Base-by-base conservation (phyloP, 1,139 yeast species). In the Geotrichum cucujoidarum region DNA sequence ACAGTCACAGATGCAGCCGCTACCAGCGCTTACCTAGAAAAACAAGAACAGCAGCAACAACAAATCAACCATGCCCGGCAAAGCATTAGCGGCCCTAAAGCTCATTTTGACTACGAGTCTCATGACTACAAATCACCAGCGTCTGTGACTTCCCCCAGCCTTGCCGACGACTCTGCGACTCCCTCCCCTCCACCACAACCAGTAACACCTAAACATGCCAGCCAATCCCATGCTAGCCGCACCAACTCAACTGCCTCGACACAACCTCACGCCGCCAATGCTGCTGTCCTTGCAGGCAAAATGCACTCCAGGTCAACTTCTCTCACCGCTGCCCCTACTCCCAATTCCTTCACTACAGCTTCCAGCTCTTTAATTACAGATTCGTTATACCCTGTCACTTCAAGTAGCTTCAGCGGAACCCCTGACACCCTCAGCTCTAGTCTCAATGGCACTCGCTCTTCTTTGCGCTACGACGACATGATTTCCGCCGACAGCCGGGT, bases 141-240 rank as follows among this genome's bases (percentile, higher is more conserved):
- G 3, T 45, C 49, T 16, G 36, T 40, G 24, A 46, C 49, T 2
- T 46, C 49, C 2, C 49, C 49, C n/a, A 41, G 45, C 22, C 31
- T 46, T 7, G 48, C 48, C 4, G 49, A 46, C 17, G 47, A 47
- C 33, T 43, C 47, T n/a, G 43, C 50, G 5, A 43, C 50, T 14
- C 50, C 50, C 3, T 47, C 50, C 6, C 50, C 50, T 13, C 50
- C 50, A 2, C 50, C 50, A 10, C 50, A 47, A 17, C 50, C 50
- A 6, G 16, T 43, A 16, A 47, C 50, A 11, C 50, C 50, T 4
- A 41, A 40, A 7, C 25, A 32, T 14, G 21, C 50, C n/a, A 32
- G 17, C 10, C 18, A n/a, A n/a, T 8, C 42, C 13, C 42, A 34
- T 8, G 14, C 13, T 20, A 27, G 35, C 7, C 11, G 38, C 32